Evolutionary conservation across 139 green algal genomes (phyloP), one percentile per base, ranked within the genome.

Genomic region (Asterochloris erici): DNA sequence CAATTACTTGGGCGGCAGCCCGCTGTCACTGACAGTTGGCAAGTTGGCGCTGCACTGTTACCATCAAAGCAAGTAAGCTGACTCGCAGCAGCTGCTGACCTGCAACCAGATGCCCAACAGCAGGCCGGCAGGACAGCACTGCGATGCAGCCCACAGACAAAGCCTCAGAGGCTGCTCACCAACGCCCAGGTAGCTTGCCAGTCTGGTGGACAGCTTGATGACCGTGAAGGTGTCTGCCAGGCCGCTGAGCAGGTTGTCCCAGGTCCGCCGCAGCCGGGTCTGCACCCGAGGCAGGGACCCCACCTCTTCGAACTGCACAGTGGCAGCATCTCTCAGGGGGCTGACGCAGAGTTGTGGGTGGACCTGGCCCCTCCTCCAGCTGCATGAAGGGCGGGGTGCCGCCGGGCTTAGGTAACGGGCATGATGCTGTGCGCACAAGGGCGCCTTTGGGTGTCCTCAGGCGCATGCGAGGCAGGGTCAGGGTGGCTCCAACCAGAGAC

Each of bases 221-320:
- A 86, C 24, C 29, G 83, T 21, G 38, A 86, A 83, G 0, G 83
- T 86, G 11, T 86, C 83, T 26, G 61, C 28, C 61, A 85, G 19
- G 11, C 54, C 73, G 26, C 60, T 69, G 21, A 80, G 23, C 23
- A 80, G 47, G 9, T 62, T 62, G 38, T 70, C n/a, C 76, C 76
- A 80, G 38, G 76, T 62, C 38, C 68, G 69, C n/a, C 68, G 60
- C 23, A 68, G 9, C 10, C 68, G 69, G 60, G 14, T 70, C 60
- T 80, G 70, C 15, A 27, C n/a, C 24, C 24, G 28, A 27, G 24
- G 16, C 54, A 62, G 76, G 38, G 38, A 54, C 38, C 38, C 38
- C 38, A 54, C 38, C 38, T 54, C 38, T 6, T 54, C 38, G 6
- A 54, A 6, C 38, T 54, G 38, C 38, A 54, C 38, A 54, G 38